phyloP scores from a whole-genome alignment of 441 rosid genomes.

The Rhodomyrtus psidioides region DNA sequence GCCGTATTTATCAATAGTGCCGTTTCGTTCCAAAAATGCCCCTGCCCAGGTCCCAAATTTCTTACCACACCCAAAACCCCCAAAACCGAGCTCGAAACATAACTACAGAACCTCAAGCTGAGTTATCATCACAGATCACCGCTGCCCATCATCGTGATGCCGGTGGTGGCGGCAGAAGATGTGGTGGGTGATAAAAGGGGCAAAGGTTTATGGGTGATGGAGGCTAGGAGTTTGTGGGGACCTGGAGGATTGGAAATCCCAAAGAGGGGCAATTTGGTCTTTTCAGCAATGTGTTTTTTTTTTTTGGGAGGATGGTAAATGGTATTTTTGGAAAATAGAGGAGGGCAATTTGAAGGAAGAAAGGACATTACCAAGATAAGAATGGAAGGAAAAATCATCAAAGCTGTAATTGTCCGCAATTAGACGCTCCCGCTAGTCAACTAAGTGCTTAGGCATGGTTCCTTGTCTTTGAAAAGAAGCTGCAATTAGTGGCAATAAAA shows the following conservation, averaged over 20 bases:
- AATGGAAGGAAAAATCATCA: not conserved
- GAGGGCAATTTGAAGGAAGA: too few relatives aligned
- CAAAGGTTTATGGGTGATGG: not conserved
- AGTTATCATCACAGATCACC: not conserved
- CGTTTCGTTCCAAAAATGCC: not conserved
- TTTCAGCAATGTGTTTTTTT: not conserved
- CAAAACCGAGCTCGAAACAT: not conserved
- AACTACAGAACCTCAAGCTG: not conserved
- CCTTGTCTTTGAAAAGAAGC: not conserved
- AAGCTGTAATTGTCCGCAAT: not conserved
- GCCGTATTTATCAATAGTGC: not conserved
- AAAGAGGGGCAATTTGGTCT: not conserved
- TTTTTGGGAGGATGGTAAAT: too few relatives aligned
- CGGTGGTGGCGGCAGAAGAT: not conserved
- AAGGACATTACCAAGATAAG: not conserved
- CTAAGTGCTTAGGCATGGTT: not conserved
- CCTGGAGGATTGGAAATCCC: not conserved
- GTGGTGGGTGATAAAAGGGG: not conserved
- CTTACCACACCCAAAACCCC: not conserved
- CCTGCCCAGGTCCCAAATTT: not conserved
- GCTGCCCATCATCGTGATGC: too few relatives aligned
- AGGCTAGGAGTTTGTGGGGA: not conserved
- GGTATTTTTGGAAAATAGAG: not conserved
- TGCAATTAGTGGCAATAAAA: not conserved
- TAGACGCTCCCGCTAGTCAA: not conserved